Conservation (phyloP, 805 yeast genomes). For the Wickerhamiella kurtzmanii region DNA sequence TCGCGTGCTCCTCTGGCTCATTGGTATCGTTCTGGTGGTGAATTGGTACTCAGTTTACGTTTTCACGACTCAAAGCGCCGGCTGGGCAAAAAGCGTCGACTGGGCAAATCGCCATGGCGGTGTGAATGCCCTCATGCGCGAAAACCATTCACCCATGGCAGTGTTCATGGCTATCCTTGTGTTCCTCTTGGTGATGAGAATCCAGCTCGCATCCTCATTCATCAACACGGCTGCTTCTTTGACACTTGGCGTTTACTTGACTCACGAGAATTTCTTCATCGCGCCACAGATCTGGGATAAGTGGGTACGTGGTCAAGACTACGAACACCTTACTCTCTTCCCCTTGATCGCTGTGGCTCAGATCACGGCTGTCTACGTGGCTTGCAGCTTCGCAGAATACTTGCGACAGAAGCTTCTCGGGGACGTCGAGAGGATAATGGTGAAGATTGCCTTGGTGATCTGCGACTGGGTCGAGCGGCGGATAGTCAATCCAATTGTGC, state of each 20-base stretch:
- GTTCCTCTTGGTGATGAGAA: slow-evolving; percentile 3
- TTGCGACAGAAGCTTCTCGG: slow-evolving; percentile 4
- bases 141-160: slow-evolving; percentile 6
- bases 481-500: background rate
- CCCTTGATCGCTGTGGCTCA: slow-evolving; percentile 6
- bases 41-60: slow-evolving; percentile 5
- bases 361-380: slow-evolving; percentile 3
- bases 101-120: slow-evolving; percentile 6
- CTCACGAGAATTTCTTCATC: slow-evolving; percentile 8
- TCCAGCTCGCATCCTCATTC: background rate
- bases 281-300: slow-evolving; percentile 5
- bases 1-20: background rate
- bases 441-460: background rate
- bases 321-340: slow-evolving; percentile 2
- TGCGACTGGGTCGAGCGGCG: background rate
- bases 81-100: slow-evolving; percentile 2
- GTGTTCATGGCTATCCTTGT: slow-evolving; percentile 4
- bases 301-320: slow-evolving; percentile 1
- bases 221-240: slow-evolving; percentile 6
- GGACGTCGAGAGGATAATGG: slow-evolving; percentile 4
- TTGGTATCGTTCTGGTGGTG: background rate
- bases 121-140: slow-evolving; percentile 6
- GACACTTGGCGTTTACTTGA: slow-evolving; percentile 11
- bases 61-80: slow-evolving; percentile 3
- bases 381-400: slow-evolving; percentile 6